phyloP scores from a whole-genome alignment of 345 rosid genomes.

The Eucalyptus marginata region DNA sequence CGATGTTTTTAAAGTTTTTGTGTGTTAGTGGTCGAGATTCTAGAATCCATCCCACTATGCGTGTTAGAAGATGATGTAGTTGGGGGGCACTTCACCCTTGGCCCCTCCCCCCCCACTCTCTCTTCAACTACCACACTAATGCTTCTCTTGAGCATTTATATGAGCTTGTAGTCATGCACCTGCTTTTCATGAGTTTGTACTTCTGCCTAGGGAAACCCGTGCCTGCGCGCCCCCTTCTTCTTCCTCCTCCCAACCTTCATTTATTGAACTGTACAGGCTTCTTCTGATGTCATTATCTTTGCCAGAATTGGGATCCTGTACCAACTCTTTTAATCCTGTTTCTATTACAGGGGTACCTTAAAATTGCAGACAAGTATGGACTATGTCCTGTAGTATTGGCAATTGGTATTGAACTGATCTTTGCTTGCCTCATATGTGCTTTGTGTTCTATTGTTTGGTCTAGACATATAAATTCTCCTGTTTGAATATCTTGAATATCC shows the following conservation, averaged over 20 bases:
- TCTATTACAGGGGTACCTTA: conserved; percentile 26
- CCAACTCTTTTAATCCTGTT: not conserved
- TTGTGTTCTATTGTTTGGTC: not conserved
- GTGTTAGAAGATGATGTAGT: not conserved
- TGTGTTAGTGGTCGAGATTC: not conserved
- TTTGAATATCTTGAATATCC: not conserved
- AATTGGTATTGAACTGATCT: conserved; percentile 17
- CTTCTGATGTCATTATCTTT: not conserved
- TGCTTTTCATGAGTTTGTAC: not conserved
- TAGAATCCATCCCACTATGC: not conserved
- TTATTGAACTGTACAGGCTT: not conserved
- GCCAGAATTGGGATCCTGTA: not conserved
- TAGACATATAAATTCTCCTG: not conserved
- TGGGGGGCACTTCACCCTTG: not conserved
- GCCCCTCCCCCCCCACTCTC: not conserved
- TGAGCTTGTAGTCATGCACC: not conserved
- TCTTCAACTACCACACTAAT: not conserved
- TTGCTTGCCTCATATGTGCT: not conserved
- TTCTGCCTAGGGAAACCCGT: not conserved
- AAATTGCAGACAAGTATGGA: conserved; percentile 21
- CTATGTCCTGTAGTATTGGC: conserved; percentile 45
- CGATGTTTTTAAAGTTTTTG: not conserved
- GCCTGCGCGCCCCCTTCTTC: rapidly evolving
- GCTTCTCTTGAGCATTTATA: not conserved
- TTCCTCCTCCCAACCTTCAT: not conserved